These are phyloP conservation scores for Aspergillus conjunctus DNA, from an alignment of 495 filamentous ascomycete species.

Conservation along the genomic window DNA sequence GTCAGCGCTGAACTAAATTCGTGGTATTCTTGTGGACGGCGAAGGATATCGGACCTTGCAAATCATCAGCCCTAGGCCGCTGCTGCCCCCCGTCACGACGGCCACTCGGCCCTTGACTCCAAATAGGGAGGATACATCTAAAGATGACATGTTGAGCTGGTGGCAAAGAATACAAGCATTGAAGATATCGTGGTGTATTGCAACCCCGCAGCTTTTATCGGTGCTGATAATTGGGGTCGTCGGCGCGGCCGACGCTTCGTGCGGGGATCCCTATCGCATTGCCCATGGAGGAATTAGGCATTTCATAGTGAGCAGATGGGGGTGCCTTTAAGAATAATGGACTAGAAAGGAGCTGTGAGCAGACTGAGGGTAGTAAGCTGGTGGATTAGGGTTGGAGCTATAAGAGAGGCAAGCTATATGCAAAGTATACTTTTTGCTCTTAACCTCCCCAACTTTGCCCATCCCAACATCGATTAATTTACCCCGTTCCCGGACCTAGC, in stretches of 20 bases:
- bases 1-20: neutral
- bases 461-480: no score
- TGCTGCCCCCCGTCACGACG: conserved; percentile 48
- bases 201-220: conserved; percentile 2
- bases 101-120: conserved; percentile 41
- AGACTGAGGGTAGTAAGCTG: no score
- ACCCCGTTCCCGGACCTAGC: no score
- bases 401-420: no score
- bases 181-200: neutral
- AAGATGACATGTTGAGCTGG: neutral
- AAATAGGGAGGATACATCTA: conserved; percentile 6
- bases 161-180: neutral
- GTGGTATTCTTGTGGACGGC: neutral
- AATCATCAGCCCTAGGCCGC: conserved; percentile 50
- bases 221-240: neutral
- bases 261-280: neutral
- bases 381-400: no score
- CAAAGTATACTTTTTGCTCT: no score
- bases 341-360: no score
- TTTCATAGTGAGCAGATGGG: no score
- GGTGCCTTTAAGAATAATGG: no score
- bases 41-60: conserved; percentile 27
- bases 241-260: neutral
- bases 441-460: no score
- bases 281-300: no score